Percentiles rank a stretch among this genome's conserved stretches.
These are phyloP conservation scores for Naumovozyma castellii DNA, from an alignment of 805 yeast species.

Conservation along the genomic window DNA sequence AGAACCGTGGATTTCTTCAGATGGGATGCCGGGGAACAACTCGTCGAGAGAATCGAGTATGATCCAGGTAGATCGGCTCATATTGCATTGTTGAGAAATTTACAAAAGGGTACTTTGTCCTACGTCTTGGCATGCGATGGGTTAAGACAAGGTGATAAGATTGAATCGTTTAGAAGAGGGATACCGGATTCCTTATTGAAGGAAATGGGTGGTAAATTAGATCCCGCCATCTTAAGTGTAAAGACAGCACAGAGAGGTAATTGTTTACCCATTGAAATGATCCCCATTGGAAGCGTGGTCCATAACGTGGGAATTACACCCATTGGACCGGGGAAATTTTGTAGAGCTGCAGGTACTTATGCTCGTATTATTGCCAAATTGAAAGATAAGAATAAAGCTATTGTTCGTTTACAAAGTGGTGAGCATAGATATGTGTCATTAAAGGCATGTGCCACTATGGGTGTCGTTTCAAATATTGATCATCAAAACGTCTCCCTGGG, in stretches of 20 bases:
- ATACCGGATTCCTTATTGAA: constrained; percentile 63
- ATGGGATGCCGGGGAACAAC: constrained; percentile 56
- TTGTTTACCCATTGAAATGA: constrained; percentile 84
- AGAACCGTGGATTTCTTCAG: constrained; percentile 75
- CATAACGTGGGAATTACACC: constrained; percentile 77
- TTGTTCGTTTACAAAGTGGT: constrained; percentile 78
- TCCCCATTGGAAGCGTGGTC: constrained; percentile 87
- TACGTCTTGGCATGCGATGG: constrained; percentile 91
- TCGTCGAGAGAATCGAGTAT: constrained; percentile 81
- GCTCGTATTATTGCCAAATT: constrained; percentile 78
- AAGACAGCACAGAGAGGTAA: constrained; percentile 88
- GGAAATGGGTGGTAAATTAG: constrained; percentile 86
- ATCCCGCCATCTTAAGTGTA: constrained; percentile 82
- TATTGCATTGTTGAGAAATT: constrained; percentile 72
- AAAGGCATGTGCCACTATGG: constrained; percentile 88
- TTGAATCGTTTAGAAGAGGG: constrained; percentile 84
- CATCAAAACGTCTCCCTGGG: constrained; percentile 86
- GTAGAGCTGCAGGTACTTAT: constrained; percentile 90
- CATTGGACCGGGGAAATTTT: constrained; percentile 75
- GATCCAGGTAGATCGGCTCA: constrained; percentile 94
- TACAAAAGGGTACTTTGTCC: constrained; percentile 49
- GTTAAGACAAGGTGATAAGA: constrained; percentile 81
- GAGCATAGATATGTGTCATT: constrained; percentile 85
- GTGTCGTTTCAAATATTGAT: constrained; percentile 85
- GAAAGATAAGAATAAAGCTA: constrained; percentile 59